Evolutionary conservation across 225 moss, liverwort and hornwort genomes (phyloP).

Genomic region (Anthoceros angustus): DNA sequence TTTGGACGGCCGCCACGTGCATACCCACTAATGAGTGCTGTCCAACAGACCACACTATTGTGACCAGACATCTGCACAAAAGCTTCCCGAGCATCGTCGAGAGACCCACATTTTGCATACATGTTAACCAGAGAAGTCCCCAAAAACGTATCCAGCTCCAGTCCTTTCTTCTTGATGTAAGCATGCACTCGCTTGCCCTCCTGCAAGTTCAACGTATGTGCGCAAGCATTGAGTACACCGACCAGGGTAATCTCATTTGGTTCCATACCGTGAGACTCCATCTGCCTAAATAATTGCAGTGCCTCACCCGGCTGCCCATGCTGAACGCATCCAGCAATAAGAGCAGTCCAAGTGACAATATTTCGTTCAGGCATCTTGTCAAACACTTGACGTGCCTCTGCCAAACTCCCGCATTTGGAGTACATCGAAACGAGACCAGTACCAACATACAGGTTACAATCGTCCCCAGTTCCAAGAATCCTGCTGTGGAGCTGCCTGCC

Average conservation of each 20-base stretch:
- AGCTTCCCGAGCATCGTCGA: not conserved
- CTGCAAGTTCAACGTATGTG: not conserved
- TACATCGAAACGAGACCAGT: slow-evolving; percentile 22
- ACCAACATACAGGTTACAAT: slow-evolving; percentile 13
- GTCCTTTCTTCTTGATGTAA: not conserved
- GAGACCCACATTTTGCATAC: not conserved
- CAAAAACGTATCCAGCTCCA: not conserved
- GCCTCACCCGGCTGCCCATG: slow-evolving; percentile 19
- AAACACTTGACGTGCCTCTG: slow-evolving; percentile 17
- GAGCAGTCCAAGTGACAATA: slow-evolving; percentile 20
- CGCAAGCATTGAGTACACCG: not conserved
- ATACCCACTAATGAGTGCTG: not conserved
- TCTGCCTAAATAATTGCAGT: slow-evolving; percentile 16
- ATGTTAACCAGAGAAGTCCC: not conserved
- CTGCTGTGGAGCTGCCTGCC: slow-evolving; percentile 17
- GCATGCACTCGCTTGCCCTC: slow-evolving; percentile 2
- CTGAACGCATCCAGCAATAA: slow-evolving; percentile 20
- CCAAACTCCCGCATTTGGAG: slow-evolving; percentile 18
- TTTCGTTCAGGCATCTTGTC: slow-evolving; percentile 9
- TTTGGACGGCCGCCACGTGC: not conserved
- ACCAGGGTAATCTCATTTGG: slow-evolving; percentile 9
- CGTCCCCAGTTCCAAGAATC: not conserved
- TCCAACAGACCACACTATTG: slow-evolving; percentile 4
- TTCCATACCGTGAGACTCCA: slow-evolving; percentile 16
- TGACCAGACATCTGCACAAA: slow-evolving; percentile 2